These are phyloP conservation scores for Wickerhamia fluorescens DNA, from an alignment of 805 yeast genomes.

Conservation along the genomic window DNA sequence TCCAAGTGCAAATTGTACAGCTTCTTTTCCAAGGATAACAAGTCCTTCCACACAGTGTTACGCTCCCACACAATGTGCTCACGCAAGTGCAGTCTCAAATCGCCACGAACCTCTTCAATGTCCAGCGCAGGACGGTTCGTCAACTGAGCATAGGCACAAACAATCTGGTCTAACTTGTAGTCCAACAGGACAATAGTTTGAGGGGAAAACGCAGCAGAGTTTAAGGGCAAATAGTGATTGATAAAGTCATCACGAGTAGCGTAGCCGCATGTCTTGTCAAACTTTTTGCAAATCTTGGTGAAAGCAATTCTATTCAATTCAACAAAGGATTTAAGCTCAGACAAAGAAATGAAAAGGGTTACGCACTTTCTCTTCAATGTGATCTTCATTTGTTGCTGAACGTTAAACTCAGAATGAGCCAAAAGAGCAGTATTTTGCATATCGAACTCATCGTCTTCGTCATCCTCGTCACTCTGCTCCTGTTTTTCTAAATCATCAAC, in stretches of 20 bases:
- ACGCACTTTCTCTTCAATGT: constrained; percentile 62
- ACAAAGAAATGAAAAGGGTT: constrained; percentile 62
- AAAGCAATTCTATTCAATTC: constrained; percentile 87
- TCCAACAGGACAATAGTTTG: constrained; percentile 33
- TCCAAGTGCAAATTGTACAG: constrained; percentile 22
- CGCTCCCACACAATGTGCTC: constrained; percentile 97
- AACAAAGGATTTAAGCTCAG: constrained; percentile 76
- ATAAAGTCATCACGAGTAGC: constrained; percentile 55
- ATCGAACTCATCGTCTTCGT: constrained; percentile 17
- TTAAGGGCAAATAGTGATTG: constrained; percentile 32
- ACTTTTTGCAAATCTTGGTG: constrained; percentile 83
- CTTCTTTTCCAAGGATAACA: constrained; percentile 60
- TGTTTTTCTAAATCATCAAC: constrained; percentile 13
- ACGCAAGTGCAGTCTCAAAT: constrained; percentile 51
- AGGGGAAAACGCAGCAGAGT: constrained; percentile 51
- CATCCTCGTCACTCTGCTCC: constrained; percentile 30
- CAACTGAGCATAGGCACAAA: constrained; percentile 46
- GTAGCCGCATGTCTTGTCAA: constrained; percentile 73
- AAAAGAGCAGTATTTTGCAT: constrained; percentile 41
- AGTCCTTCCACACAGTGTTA: constrained; percentile 95
- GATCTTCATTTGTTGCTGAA: constrained; percentile 45
- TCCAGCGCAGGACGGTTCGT: constrained; percentile 29
- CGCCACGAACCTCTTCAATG: constrained; percentile 35
- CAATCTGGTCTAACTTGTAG: constrained; percentile 44
- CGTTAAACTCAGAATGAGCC: constrained; percentile 41